These are phyloP conservation scores for Gossypium trilobum DNA, from an alignment of 441 rosid species.

Conservation along the genomic window DNA sequence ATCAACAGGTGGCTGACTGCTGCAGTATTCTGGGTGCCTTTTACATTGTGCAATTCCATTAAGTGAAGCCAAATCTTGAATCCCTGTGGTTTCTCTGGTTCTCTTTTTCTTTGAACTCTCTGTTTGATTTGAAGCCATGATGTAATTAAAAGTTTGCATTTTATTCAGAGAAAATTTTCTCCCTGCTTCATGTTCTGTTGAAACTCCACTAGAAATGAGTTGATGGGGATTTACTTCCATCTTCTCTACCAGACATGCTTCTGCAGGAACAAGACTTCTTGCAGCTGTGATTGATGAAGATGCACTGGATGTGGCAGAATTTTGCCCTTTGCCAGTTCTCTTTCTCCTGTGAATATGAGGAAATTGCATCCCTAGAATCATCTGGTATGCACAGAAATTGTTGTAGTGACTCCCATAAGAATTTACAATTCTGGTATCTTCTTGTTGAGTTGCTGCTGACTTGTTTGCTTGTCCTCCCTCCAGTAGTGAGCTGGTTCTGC, in stretches of 20 bases:
- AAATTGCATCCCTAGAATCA: slow-evolving; percentile 22
- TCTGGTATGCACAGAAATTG: slow-evolving; percentile 31
- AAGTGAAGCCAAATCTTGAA: slow-evolving; percentile 36
- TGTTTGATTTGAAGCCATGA: slow-evolving; percentile 21
- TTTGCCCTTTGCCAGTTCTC: slow-evolving; percentile 41
- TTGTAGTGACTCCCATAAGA: slow-evolving; percentile 30
- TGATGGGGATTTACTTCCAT: slow-evolving; percentile 8
- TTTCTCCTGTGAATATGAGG: slow-evolving; percentile 33
- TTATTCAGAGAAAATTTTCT: slow-evolving; percentile 21
- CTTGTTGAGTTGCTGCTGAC: slow-evolving; percentile 20
- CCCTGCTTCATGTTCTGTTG: slow-evolving; percentile 18
- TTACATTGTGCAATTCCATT: slow-evolving; percentile 23
- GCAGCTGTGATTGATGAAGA: slow-evolving; percentile 24
- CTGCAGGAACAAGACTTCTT: slow-evolving; percentile 18
- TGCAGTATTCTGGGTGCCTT: slow-evolving; percentile 16
- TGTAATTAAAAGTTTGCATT: slow-evolving; percentile 24
- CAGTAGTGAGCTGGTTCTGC: slow-evolving; percentile 16
- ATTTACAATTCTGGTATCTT: slow-evolving; percentile 25
- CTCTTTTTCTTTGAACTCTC: slow-evolving; percentile 40
- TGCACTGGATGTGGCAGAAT: slow-evolving; percentile 25
- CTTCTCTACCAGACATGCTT: slow-evolving; percentile 16
- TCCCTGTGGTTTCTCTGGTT: slow-evolving; percentile 42
- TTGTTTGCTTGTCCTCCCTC: slow-evolving; percentile 23
- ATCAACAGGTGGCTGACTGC: slow-evolving; percentile 20
- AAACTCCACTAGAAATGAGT: slow-evolving; percentile 12